Evolutionary conservation across 2,329 filamentous ascomycete species (phyloP).

Genomic region (Hymenoscyphus albidus): DNA sequence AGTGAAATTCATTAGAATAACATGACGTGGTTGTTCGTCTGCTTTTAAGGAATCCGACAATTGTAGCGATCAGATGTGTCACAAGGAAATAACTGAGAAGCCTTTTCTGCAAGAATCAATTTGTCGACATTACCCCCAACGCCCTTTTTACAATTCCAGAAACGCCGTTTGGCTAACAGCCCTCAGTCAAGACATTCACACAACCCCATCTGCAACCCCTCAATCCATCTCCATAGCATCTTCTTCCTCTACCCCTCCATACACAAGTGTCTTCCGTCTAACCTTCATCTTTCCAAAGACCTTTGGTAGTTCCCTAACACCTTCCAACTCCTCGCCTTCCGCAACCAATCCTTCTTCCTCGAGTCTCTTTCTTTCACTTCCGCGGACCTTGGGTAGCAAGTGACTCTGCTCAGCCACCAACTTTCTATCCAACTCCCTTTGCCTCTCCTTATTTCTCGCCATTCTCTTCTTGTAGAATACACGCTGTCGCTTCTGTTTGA

Average conservation of each 20-base stretch:
- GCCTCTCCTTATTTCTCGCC: conserved; percentile 81
- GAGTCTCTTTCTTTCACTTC: conserved; percentile 57
- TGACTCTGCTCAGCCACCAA: conserved; percentile 90
- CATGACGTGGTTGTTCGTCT: background rate
- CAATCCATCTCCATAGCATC: conserved; percentile 47
- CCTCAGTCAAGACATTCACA: background rate
- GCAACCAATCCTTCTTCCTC: conserved; percentile 52
- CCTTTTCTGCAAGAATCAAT: conserved; percentile 1
- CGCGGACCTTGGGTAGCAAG: conserved; percentile 71
- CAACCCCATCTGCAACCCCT: background rate
- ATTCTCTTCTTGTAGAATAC: conserved; percentile 93
- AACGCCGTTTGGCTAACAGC: conserved; percentile 15
- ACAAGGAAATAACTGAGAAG: background rate
- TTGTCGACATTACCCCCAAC: conserved; percentile 1
- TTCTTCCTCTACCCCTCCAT: conserved; percentile 42
- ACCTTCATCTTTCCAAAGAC: conserved; percentile 40
- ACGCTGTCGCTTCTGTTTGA: conserved; percentile 76
- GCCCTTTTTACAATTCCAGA: conserved; percentile 9
- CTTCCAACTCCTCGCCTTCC: conserved; percentile 38
- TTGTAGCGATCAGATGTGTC: background rate
- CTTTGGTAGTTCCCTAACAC: conserved; percentile 38
- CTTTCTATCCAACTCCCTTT: conserved; percentile 77
- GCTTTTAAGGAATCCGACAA: background rate
- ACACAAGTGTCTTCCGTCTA: conserved; percentile 39
- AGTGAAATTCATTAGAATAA: conserved; percentile 3